phyloP scores from a whole-genome alignment of 1,284 basidiomycete genomes.

The Ceratobasidium sp. region DNA sequence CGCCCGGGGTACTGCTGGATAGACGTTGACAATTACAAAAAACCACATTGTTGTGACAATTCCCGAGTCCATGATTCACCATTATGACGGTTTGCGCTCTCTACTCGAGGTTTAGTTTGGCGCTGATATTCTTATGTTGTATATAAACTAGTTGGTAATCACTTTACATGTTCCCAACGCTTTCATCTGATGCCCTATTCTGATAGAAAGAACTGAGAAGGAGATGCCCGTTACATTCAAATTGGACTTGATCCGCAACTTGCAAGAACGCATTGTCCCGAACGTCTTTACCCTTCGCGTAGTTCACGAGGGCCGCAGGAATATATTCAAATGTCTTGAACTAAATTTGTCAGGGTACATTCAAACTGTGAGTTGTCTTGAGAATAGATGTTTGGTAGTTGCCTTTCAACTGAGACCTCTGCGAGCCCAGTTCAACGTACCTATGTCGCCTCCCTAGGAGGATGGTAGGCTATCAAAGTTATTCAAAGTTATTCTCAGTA shows the following conservation, averaged over 20 bases:
- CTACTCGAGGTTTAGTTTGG: conserved; percentile 86
- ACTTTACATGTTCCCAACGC: no score
- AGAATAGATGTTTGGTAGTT: no score
- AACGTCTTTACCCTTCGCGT: conserved; percentile 74
- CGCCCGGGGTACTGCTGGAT: conserved; percentile 60
- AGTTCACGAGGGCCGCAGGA: conserved; percentile 83
- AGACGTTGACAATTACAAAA: conserved; percentile 68
- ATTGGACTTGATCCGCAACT: conserved; percentile 71
- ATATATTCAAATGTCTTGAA: conserved; percentile 74
- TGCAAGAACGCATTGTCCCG: conserved; percentile 70
- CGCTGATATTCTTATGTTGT: conserved; percentile 80
- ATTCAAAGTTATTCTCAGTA: no score
- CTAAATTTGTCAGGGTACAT: no score
- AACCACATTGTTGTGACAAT: conserved; percentile 79
- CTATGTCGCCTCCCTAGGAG: no score
- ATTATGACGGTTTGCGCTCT: conserved; percentile 86
- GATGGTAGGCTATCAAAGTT: no score
- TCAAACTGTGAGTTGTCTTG: conserved; percentile 57
- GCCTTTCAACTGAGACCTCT: conserved; percentile 1
- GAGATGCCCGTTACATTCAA: conserved; percentile 59
- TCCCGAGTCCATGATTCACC: conserved; percentile 87
- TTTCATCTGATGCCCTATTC: background rate
- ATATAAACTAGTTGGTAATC: conserved; percentile 68
- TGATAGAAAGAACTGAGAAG: background rate
- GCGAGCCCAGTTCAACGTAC: conserved; percentile 71